Evolutionary conservation across 148 eudicot species (phyloP), one percentile per base, ranked within the genome.

Genomic region (Hydrangea macrophylla): DNA sequence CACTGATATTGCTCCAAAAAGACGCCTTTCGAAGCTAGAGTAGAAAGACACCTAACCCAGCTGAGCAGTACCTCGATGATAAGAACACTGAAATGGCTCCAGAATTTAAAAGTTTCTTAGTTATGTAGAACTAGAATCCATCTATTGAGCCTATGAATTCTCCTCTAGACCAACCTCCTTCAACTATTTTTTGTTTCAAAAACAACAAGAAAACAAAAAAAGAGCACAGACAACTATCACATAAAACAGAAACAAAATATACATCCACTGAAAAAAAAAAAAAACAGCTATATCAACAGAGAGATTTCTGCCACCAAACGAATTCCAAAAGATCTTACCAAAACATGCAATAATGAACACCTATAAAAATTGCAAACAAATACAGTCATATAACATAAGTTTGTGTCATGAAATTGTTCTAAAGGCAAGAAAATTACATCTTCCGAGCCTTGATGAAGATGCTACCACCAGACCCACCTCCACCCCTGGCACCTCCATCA

Each of bases 391-490:
- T n/a, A n/a, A 48, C 53, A 35, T 48, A 48, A 48, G 23, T 48
- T n/a, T n/a, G n/a, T n/a, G n/a, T n/a, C n/a, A n/a, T n/a, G n/a
- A n/a, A 15, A 48, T 17, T 48, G 53, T 48, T 48, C 23, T 48
- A 48, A 15, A 18, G 60, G 50, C 3, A 28, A 69, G 60, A 69
- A 51, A 73, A 60, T 71, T 85, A 94, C 97, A 94, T 91, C 75
- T 80, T 89, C 72, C 73, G 64, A 50, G 96, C 96, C 70, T 72
- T 75, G 79, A 94, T 81, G 76, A 72, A 87, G 68, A 94, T 75
- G 75, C 99, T 94, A 48, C 99, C 99, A 67, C 99, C 99, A 44
- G 99, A 94, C 6, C 99, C 99, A 71, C 99, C 99, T 42, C 99
- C 99, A 3, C 99, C 99, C 69, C 77, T 84, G 39, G 75, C 63